Evolutionary conservation across 495 filamentous ascomycete species (phyloP), one percentile per base, ranked within the genome.

Genomic region (Jackrogersella multiformis): DNA sequence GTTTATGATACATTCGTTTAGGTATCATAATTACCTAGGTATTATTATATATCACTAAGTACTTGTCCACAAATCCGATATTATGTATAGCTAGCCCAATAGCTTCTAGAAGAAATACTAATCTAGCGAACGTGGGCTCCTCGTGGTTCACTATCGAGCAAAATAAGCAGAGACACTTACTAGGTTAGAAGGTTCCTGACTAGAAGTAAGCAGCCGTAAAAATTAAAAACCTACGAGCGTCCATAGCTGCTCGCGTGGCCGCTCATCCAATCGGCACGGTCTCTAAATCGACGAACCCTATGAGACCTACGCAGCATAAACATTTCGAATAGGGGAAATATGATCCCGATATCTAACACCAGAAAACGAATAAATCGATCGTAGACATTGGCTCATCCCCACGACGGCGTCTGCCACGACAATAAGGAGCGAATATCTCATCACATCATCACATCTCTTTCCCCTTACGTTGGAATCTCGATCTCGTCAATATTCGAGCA

Each of bases 381-480:
- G 1, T n/a, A 9, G 26, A 2, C 5, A 12, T 26, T 15, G 20
- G 24, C 23, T 6, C 15, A 28, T 6, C 12, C 26, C 38, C 7
- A 55, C 41, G 58, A 54, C 49, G 20, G n/a, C 15, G 6, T 36
- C 41, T 55, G 39, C 49, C 28, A 36, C 38, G 30, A 52, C 26
- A n/a, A 46, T n/a, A 20, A 61, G 13, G 39, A 48, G 21, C 18
- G 51, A 20, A 62, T 24, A 51, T 23, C 38, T 35, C 49, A 15
- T 45, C 30, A n/a, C n/a, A n/a, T 10, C 51, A 24, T 36, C 9
- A 24, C 13, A 10, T n/a, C n/a, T n/a, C 34, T 6, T 18, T 21
- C 56, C 21, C 56, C 56, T 54, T 60, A 26, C 56, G 23, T 67
- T 18, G 7, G 0, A 35, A 64, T 64, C 53, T 64, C 61, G 61